Conservation (phyloP, 352 stramenopile species). For the Pythium insidiosum region DNA sequence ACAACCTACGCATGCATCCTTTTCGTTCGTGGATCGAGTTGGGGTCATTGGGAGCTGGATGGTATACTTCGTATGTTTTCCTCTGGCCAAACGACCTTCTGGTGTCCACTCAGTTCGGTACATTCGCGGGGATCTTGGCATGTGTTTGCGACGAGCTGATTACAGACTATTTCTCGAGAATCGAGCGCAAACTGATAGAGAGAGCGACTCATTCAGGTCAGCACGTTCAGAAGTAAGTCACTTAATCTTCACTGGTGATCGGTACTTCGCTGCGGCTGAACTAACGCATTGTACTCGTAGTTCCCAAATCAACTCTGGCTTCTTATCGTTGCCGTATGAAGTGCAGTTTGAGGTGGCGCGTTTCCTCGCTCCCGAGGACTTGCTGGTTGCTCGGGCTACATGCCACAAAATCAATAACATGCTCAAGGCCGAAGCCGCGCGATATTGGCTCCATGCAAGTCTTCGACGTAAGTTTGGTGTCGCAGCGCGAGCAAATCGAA, state of each 20-base stretch:
- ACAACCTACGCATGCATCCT: constrained; percentile 50
- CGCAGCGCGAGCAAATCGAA: constrained; percentile 21
- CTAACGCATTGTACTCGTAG: constrained; percentile 19
- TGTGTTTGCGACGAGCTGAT: constrained; percentile 70
- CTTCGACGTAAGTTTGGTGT: constrained; percentile 62
- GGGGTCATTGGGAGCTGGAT: constrained; percentile 36
- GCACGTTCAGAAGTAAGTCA: too few species aligned
- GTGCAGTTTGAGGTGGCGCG: constrained; percentile 72
- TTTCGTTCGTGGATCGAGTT: constrained; percentile 50
- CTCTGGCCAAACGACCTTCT: constrained; percentile 65
- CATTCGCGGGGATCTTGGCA: constrained; percentile 49
- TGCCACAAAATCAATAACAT: constrained; percentile 81
- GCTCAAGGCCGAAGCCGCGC: constrained; percentile 72
- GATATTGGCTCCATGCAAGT: constrained; percentile 79
- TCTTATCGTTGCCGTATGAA: constrained; percentile 75
- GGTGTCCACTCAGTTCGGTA: constrained; percentile 69
- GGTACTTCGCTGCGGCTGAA: too few species aligned
- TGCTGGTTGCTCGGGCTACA: constrained; percentile 59
- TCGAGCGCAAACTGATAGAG: constrained; percentile 52
- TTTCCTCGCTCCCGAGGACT: constrained; percentile 68
- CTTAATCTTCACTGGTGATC: too few species aligned
- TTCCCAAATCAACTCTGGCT: constrained; percentile 44
- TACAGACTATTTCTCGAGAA: constrained; percentile 51
- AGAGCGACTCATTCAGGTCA: too few species aligned
- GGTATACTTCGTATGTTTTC: constrained; percentile 59